Percentiles rank a stretch among this genome's conserved stretches.
phyloP scores from a whole-genome alignment of 73 alveolate species.

The Paramecium primaurelia region DNA sequence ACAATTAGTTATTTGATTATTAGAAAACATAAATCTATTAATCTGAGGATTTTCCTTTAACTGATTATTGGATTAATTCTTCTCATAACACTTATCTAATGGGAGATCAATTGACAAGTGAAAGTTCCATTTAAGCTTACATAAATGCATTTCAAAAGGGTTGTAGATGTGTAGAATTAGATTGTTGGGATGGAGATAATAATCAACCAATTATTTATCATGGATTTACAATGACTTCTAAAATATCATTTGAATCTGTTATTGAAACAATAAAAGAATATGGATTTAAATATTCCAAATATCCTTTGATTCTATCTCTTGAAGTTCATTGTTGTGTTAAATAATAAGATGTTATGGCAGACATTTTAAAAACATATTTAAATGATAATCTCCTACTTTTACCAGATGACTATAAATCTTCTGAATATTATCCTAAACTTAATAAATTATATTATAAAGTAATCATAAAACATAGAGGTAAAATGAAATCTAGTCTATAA shows the following conservation, averaged over 20 bases:
- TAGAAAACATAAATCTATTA: constrained; percentile 58
- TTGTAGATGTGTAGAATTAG: constrained; percentile 93
- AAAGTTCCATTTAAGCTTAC: constrained; percentile 81
- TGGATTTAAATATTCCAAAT: constrained; percentile 79
- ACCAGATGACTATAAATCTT: constrained; percentile 46
- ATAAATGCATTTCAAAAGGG: constrained; percentile 86
- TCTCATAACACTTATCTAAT: constrained; percentile 94
- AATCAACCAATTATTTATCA: constrained; percentile 93
- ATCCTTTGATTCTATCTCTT: constrained; percentile 87
- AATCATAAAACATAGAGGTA: constrained; percentile 28
- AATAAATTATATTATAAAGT: not conserved
- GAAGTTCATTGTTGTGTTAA: constrained; percentile 88
- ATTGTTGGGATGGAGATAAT: constrained; percentile 90
- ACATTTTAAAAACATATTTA: constrained; percentile 67
- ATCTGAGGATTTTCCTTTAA: constrained; percentile 87
- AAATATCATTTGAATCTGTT: constrained; percentile 77
- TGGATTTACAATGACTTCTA: constrained; percentile 86
- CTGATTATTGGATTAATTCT: constrained; percentile 83
- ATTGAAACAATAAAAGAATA: constrained; percentile 71
- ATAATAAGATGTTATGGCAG: constrained; percentile 79
- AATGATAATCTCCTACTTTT: constrained; percentile 72
- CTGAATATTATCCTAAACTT: not conserved
- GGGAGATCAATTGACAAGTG: constrained; percentile 89
- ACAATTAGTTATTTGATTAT: constrained; percentile 67
- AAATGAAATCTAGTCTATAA: not conserved